Evolutionary conservation across 2,329 filamentous ascomycete species (phyloP), one percentile per base, ranked within the genome.

Genomic region (Bipolaris zeicola): DNA sequence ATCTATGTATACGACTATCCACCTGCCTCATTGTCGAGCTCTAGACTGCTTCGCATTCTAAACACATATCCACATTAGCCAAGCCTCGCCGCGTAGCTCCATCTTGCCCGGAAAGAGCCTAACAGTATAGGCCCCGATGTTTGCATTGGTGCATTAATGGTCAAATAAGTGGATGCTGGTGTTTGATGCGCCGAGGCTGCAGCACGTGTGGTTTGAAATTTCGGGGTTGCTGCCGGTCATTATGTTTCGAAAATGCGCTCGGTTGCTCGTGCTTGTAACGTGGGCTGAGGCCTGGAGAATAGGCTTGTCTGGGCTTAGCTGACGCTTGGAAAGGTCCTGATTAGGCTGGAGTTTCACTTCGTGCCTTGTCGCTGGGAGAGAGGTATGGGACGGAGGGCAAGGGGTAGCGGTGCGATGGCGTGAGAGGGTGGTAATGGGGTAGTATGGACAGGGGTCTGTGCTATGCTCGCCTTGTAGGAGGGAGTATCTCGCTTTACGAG

Each of bases 181-280:
- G 69, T 74, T 68, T 69, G 65, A 70, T 67, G 63, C 66, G 64
- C 62, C 18, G 36, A 31, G 56, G 41, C 50, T 74, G 70, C 52
- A 47, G 68, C 70, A 57, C 26, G 39, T 38, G 55, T 46, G 56
- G 69, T 74, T 68, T 71, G 66, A 55, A 55, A 61, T 50, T 34
- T 22, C 14, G 45, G 34, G 5, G 4, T 31, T 11, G 43, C 34
- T 50, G 52, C 38, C 22, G 52, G 46, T 22, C 34, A 45, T 52
- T 26, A 59, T 67, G 70, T 73, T 73, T 73, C 68, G 68, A 60
- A 43, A 49, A 18, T 33, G 34, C 37, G 38, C 66, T 66, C 66
- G 66, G 66, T 63, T 57, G 24, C 22, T 41, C 36, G 24, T 41
- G 47, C 36, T 39, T 42, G 26, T 37, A 26, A 50, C 47, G n/a